A percentile compares a stretch with the other conserved stretches of the same genome.
Conservation (phyloP, 2,329 filamentous ascomycete species). For the Trichoderma asperellum region DNA sequence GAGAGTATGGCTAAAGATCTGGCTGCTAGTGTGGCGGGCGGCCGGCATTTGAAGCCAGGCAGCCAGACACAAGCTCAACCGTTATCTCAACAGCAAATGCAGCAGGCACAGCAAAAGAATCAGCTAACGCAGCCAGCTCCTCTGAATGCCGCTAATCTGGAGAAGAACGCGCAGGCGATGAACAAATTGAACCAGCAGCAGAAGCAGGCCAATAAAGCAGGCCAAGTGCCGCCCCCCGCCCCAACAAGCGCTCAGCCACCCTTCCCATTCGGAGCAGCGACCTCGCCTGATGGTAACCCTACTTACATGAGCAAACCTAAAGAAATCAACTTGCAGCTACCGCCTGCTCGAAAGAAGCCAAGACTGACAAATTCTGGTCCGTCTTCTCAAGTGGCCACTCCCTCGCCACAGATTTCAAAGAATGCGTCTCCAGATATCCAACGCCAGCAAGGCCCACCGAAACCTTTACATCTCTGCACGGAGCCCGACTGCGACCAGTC, state of each 20-base stretch:
- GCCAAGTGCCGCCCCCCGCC: constrained; percentile 59
- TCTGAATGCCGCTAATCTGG: constrained; percentile 53
- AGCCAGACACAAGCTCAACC: constrained; percentile 21
- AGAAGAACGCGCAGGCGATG: constrained; percentile 55
- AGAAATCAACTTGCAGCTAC: constrained; percentile 60
- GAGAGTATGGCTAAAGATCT: constrained; percentile 57
- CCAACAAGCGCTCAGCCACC: constrained; percentile 62
- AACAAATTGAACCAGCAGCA: constrained; percentile 49
- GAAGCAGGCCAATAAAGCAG: constrained; percentile 49
- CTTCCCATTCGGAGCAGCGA: constrained; percentile 57
- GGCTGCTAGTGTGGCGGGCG: constrained; percentile 39
- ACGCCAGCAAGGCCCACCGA: constrained; percentile 43
- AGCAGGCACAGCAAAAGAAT: constrained; percentile 34
- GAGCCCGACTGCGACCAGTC: constrained; percentile 60
- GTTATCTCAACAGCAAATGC: constrained; percentile 28
- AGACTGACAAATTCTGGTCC: constrained; percentile 51
- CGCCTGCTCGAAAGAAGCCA: constrained; percentile 60
- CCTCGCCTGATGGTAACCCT: constrained; percentile 64
- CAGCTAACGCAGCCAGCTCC: constrained; percentile 39
- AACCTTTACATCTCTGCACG: constrained; percentile 54
- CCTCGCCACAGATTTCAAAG: constrained; percentile 55
- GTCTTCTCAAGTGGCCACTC: constrained; percentile 46
- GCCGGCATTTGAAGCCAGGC: constrained; percentile 36
- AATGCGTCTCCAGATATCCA: constrained; percentile 52
- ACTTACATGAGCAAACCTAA: constrained; percentile 57